Evolutionary conservation across 306 rosid species (phyloP).

Genomic region (Gynostemma pentaphyllum): DNA sequence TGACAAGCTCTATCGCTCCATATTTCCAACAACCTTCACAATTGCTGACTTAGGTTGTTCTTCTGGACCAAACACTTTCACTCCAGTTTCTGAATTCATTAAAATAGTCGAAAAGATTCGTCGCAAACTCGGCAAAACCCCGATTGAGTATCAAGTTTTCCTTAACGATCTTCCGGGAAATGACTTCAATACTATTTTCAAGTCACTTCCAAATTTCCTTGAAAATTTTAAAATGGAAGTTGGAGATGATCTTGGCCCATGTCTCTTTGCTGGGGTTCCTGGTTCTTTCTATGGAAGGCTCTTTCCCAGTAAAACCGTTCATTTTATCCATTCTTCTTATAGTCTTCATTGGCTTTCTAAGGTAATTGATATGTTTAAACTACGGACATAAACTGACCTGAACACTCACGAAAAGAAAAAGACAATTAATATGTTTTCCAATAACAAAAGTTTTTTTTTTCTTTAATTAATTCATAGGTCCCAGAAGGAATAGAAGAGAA

Average conservation of each 20-base stretch:
- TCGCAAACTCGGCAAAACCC: neutral
- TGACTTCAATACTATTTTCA: slow-evolving; percentile 38
- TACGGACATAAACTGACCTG: too few relatives aligned
- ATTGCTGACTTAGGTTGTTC: slow-evolving; percentile 21
- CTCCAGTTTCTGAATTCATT: slow-evolving; percentile 4
- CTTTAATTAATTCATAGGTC: slow-evolving; percentile 9
- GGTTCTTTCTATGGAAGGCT: slow-evolving; percentile 45
- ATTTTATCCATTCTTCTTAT: slow-evolving; percentile 34
- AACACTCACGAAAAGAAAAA: too few relatives aligned
- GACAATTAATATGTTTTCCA: too few relatives aligned
- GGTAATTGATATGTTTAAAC: too few relatives aligned
- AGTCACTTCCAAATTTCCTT: slow-evolving; percentile 22
- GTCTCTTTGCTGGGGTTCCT: slow-evolving; percentile 32
- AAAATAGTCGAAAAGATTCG: neutral
- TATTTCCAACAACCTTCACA: neutral
- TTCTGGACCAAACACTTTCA: slow-evolving; percentile 10
- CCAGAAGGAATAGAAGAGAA: slow-evolving; percentile 21
- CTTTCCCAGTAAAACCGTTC: slow-evolving; percentile 24
- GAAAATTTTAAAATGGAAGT: neutral
- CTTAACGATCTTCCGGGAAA: slow-evolving; percentile 38
- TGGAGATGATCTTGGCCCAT: slow-evolving; percentile 11
- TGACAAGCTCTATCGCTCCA: neutral
- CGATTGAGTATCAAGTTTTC: slow-evolving; percentile 21
- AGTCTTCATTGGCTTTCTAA: slow-evolving; percentile 34
- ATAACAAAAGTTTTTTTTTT: too few relatives aligned